phyloP scores from a whole-genome alignment of 371 early-diverging fungal species.

The Rhizopus microsporus region DNA sequence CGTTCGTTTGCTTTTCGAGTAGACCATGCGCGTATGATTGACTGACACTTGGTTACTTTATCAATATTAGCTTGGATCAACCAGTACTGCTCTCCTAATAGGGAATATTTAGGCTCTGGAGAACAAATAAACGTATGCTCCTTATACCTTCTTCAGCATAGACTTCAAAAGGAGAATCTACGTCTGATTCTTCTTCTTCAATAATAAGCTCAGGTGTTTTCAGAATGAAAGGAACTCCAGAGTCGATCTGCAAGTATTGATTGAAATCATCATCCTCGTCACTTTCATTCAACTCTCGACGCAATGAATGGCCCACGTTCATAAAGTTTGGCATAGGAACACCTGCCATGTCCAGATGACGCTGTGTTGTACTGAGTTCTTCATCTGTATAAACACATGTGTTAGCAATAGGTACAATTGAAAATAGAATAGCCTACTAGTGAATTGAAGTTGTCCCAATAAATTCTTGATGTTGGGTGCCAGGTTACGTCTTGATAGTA shows the following conservation, averaged over 20 bases:
- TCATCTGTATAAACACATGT: constrained; percentile 54
- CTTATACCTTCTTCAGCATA: not conserved
- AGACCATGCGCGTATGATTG: constrained; percentile 56
- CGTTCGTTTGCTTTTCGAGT: constrained; percentile 38
- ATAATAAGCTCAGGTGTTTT: constrained; percentile 49
- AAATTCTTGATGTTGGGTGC: constrained; percentile 92
- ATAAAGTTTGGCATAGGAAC: constrained; percentile 83
- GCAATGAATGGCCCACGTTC: constrained; percentile 71
- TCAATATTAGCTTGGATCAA: constrained; percentile 27
- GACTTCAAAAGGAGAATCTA: not conserved
- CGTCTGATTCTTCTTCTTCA: constrained; percentile 29
- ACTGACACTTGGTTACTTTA: constrained; percentile 55
- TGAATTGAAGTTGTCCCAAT: constrained; percentile 90
- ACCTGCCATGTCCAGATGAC: constrained; percentile 79
- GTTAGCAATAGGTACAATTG: not conserved
- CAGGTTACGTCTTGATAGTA: constrained; percentile 81
- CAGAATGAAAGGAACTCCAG: not conserved
- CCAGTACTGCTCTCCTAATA: constrained; percentile 21
- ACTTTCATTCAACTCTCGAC: constrained; percentile 58
- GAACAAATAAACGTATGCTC: not conserved
- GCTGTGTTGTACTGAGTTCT: constrained; percentile 81
- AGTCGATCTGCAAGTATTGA: not conserved
- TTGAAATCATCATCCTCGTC: constrained; percentile 22
- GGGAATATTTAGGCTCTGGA: too few species aligned
- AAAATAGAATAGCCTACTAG: constrained; percentile 51